Base-by-base conservation (phyloP, 805 yeast genomes). In the Huiozyma naganishii region DNA sequence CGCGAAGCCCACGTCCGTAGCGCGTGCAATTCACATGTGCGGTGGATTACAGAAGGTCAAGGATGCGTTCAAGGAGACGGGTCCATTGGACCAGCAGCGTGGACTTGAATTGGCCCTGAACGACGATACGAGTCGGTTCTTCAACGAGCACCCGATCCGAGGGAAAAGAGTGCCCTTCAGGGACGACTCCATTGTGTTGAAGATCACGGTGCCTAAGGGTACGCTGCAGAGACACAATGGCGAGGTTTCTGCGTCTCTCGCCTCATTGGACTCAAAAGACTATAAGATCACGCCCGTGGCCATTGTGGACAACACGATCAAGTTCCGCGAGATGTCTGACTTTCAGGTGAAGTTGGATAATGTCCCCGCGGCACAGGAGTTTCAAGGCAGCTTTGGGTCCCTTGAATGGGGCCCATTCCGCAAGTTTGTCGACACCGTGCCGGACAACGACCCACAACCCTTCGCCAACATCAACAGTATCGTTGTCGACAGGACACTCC, bases 241-340 rank as follows among this genome's bases (percentile, higher is more conserved):
- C 29, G 58, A 72, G 36, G 55, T 80, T 1, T 66, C 66, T 37
- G 68, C 71, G 41, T 66, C 77, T 17, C 52, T 71, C 9, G 53
- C 61, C 42, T 52, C 66, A 4, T 39, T 66, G 28, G 54, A 71
- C 42, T 58, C 64, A n/a, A 54, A 61, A 9, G 51, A 65, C 4
- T 69, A 72, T 41, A 63, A 62, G 27, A 70, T 75, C 2, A 69
- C 70, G 38, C 90, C 95, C 0, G 71, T 75, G 5, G 88, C 81
- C 0, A 72, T 86, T 13, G 69, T 87, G 13, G 77, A 78, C 52
- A 73, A 77, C 45, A 81, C 80, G 12, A 80, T 79, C 55, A 73
- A 83, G 49, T 90, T 90, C 60, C 74, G 95, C 52, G 86, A 84
- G 50, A 76, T 88, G 72, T 80, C 90, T 0, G 97, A 89, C 62